Conservation (phyloP, 441 rosid species). For the Manihot esculenta region DNA sequence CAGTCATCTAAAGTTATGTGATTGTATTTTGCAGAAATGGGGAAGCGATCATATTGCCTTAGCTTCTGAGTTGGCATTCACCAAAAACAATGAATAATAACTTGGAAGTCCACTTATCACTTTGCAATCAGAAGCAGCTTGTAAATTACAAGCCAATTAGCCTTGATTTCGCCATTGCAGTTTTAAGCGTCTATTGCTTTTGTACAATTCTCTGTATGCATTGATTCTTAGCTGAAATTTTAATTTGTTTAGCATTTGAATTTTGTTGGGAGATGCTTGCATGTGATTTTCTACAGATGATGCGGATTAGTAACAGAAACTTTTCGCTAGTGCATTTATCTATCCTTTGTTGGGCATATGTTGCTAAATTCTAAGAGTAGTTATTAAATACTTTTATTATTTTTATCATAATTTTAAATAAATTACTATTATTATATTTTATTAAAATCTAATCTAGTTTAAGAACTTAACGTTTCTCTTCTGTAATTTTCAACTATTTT, state of each 20-base stretch:
- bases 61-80: conserved; percentile 75
- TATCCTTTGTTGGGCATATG: neutral
- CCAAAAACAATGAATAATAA: conserved; percentile 20
- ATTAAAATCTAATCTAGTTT: too few species aligned
- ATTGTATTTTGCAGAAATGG: conserved; percentile 68
- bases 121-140: conserved; percentile 8
- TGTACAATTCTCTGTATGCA: conserved; percentile 1
- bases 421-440: too few species aligned
- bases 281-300: neutral
- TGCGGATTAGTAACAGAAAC: neutral
- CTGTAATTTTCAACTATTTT: too few species aligned
- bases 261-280: neutral
- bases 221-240: neutral
- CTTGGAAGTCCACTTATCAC: neutral
- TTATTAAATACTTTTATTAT: too few species aligned
- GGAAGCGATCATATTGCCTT: conserved; percentile 96
- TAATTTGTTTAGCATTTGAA: neutral
- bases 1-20: neutral
- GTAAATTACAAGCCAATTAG: neutral
- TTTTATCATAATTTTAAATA: too few species aligned
- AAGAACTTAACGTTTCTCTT: too few species aligned
- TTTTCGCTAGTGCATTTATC: neutral
- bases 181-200: too few species aligned
- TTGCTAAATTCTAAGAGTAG: too few species aligned
- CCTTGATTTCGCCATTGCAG: neutral